Evolutionary conservation across 208 protist species (phyloP).

Genomic region (Leishmania turanica): DNA sequence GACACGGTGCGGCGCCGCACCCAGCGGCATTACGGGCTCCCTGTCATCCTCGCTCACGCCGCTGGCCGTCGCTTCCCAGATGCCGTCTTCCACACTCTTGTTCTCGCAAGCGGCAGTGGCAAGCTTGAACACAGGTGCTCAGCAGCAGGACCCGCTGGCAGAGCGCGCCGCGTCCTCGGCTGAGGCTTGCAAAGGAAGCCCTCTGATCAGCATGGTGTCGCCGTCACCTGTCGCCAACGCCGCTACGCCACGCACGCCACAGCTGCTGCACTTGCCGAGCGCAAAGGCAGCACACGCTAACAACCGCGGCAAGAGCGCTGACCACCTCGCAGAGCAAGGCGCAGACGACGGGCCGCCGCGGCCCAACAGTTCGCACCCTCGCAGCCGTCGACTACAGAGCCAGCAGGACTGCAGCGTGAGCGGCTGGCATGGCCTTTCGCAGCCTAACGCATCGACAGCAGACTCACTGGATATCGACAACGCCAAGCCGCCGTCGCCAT

Average conservation of each 20-base stretch:
- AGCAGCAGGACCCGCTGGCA: slow-evolving; percentile 10
- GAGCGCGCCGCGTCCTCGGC: slow-evolving; percentile 1
- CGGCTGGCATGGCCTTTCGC: neutral
- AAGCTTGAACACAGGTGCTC: slow-evolving; percentile 14
- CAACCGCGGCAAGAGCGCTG: neutral
- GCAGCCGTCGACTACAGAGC: neutral
- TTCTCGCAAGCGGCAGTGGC: slow-evolving; percentile 11
- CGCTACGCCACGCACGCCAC: neutral
- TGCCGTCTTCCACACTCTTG: neutral
- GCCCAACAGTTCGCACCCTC: neutral
- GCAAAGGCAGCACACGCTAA: neutral
- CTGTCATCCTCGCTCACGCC: neutral
- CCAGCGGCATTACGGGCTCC: neutral
- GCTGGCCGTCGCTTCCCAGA: neutral
- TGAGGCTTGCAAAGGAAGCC: slow-evolving; percentile 15
- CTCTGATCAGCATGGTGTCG: neutral
- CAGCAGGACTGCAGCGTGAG: neutral
- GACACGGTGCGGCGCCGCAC: neutral
- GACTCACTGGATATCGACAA: neutral
- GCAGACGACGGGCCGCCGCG: neutral
- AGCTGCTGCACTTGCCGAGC: neutral
- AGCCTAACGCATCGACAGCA: neutral
- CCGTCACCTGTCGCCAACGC: neutral
- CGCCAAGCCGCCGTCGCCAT: neutral
- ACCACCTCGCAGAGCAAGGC: neutral